These are phyloP conservation scores for Termitomyces titanicus DNA, from an alignment of 768 basidiomycete genomes.

Conservation along the genomic window DNA sequence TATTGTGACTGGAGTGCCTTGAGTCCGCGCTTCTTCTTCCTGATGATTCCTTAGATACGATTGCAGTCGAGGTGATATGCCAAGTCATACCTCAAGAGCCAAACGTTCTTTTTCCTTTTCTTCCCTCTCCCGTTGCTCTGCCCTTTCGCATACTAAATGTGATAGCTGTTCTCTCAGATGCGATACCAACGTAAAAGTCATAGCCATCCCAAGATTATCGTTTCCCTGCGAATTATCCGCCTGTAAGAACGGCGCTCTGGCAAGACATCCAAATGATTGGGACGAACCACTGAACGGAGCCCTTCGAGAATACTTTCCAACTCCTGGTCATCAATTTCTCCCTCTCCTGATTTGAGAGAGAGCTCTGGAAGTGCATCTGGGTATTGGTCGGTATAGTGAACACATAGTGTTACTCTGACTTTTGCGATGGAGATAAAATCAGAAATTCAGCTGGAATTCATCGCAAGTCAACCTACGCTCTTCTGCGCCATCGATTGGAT, in stretches of 20 bases:
- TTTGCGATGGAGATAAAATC: slow-evolving; percentile 11
- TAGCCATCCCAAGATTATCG: slow-evolving; percentile 92
- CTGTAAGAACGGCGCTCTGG: slow-evolving; percentile 2
- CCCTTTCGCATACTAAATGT: slow-evolving; percentile 54
- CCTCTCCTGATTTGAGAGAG: slow-evolving; percentile 58
- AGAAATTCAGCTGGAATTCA: slow-evolving; percentile 9
- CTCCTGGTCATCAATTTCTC: slow-evolving; percentile 56
- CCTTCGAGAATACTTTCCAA: slow-evolving; percentile 50
- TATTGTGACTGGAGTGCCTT: slow-evolving; percentile 88
- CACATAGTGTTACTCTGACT: slow-evolving; percentile 75
- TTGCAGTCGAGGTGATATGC: neutral
- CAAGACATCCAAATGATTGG: neutral
- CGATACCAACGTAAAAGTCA: slow-evolving; percentile 93
- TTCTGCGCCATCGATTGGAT: slow-evolving; percentile 58
- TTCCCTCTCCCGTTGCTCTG: slow-evolving; percentile 50
- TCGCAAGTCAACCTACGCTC: slow-evolving; percentile 37
- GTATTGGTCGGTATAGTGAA: slow-evolving; percentile 79
- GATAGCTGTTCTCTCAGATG: slow-evolving; percentile 79
- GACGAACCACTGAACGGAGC: slow-evolving; percentile 54
- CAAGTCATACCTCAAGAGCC: slow-evolving; percentile 61
- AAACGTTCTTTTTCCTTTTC: slow-evolving; percentile 72
- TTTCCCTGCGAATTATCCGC: slow-evolving; percentile 48
- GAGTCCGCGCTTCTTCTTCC: slow-evolving; percentile 85
- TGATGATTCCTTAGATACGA: slow-evolving; percentile 25
- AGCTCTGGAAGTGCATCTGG: slow-evolving; percentile 81